These are phyloP conservation scores for Trichosporon sp. DNA, from an alignment of 1,284 basidiomycete genomes.

Conservation along the genomic window DNA sequence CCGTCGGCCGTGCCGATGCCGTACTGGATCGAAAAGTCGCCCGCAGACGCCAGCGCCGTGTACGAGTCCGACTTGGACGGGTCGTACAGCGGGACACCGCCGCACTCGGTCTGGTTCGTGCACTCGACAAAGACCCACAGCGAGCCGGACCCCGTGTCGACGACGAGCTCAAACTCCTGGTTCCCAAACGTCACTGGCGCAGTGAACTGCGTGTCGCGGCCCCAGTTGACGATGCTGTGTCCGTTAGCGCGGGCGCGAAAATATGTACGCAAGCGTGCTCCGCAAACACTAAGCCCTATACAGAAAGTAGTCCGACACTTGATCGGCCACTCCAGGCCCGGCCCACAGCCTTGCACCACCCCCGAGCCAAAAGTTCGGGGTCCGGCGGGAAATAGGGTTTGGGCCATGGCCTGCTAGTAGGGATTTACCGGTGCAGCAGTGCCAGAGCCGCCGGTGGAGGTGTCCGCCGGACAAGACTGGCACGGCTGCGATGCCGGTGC, in stretches of 20 bases:
- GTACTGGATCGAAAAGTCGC: slow-evolving; percentile 10
- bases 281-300: background rate
- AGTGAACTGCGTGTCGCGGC: slow-evolving; percentile 1
- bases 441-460: background rate
- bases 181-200: background rate
- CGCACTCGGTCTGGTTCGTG: slow-evolving; percentile 19
- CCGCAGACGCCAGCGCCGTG: slow-evolving; percentile 30
- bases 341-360: background rate
- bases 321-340: background rate
- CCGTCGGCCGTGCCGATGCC: background rate
- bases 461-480: background rate
- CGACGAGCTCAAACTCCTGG: slow-evolving; percentile 56
- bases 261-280: background rate
- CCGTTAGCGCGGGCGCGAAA: background rate
- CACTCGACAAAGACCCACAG: slow-evolving; percentile 47
- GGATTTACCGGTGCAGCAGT: too few relatives aligned
- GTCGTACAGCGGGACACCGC: slow-evolving; percentile 21
- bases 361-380: background rate
- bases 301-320: background rate
- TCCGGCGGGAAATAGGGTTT: background rate
- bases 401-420: background rate
- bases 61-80: slow-evolving; percentile 24
- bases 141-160: slow-evolving; percentile 60
- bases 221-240: background rate
- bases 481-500: background rate